Evolutionary conservation across 495 filamentous ascomycete species (phyloP).

Genomic region (Lasiosphaeria ovina): DNA sequence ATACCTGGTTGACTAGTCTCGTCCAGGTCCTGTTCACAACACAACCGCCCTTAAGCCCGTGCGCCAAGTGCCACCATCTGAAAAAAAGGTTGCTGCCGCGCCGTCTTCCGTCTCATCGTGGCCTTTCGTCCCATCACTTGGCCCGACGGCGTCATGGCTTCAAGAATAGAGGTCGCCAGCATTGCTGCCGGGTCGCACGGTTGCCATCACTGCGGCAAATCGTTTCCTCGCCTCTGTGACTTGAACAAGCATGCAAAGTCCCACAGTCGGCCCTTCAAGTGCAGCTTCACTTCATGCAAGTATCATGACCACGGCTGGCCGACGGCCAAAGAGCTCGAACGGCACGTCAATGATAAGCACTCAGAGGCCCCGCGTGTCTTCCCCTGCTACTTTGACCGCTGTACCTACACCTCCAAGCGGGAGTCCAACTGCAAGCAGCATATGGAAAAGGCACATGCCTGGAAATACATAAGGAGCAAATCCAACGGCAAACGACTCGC

Average conservation of each 20-base stretch:
- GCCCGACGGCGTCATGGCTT: slow-evolving; percentile 21
- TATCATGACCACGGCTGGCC: slow-evolving; percentile 85
- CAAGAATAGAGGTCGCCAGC: slow-evolving; percentile 11
- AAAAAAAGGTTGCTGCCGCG: too few relatives aligned
- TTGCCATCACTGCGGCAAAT: slow-evolving; percentile 64
- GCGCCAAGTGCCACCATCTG: too few relatives aligned
- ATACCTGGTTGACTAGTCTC: too few relatives aligned
- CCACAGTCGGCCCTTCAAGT: slow-evolving; percentile 93
- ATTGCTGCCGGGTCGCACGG: slow-evolving; percentile 12
- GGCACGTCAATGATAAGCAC: slow-evolving; percentile 94
- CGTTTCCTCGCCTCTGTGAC: slow-evolving; percentile 86
- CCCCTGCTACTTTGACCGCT: slow-evolving; percentile 74
- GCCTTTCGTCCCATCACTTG: too few relatives aligned
- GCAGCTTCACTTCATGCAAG: slow-evolving; percentile 70
- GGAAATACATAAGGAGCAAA: slow-evolving; percentile 84
- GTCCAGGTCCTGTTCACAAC: too few relatives aligned
- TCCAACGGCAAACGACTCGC: slow-evolving; percentile 57
- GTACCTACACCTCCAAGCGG: slow-evolving; percentile 87
- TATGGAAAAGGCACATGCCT: slow-evolving; percentile 96
- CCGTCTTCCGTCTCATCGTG: too few relatives aligned
- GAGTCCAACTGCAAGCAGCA: slow-evolving; percentile 99
- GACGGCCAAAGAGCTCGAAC: slow-evolving; percentile 92
- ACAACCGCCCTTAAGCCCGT: too few relatives aligned
- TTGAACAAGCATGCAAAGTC: slow-evolving; percentile 96
- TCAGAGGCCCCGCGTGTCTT: slow-evolving; percentile 66